phyloP scores from a whole-genome alignment of 1,139 yeast genomes.

The Pichiaceae sp. region DNA sequence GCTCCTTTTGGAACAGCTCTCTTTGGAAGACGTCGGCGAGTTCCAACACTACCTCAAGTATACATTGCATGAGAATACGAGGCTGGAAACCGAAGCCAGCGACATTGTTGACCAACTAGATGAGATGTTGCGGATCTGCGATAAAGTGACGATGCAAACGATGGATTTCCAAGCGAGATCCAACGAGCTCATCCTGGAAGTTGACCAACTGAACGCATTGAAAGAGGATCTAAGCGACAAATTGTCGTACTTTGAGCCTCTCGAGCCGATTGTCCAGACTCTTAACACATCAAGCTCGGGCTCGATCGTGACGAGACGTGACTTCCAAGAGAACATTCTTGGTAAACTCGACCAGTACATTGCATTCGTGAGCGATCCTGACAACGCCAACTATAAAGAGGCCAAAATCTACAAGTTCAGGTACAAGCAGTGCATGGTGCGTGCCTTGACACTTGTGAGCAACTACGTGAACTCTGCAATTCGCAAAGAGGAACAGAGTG shows the following conservation, averaged over 20 bases:
- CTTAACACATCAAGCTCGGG: slow-evolving; percentile 59
- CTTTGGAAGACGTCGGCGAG: slow-evolving; percentile 27
- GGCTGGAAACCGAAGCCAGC: slow-evolving; percentile 34
- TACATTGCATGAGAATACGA: slow-evolving; percentile 23
- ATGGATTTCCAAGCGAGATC: slow-evolving; percentile 55
- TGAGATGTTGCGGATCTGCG: slow-evolving; percentile 40
- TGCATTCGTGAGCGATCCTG: slow-evolving; percentile 32
- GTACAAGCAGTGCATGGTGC: slow-evolving; percentile 77
- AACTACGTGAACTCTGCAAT: slow-evolving; percentile 55
- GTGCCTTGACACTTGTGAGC: slow-evolving; percentile 69
- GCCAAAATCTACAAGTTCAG: slow-evolving; percentile 62
- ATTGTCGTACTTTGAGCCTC: slow-evolving; percentile 55
- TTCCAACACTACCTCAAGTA: slow-evolving; percentile 35
- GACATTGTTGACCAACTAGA: slow-evolving; percentile 34
- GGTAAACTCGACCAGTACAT: slow-evolving; percentile 53
- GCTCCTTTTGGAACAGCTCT: slow-evolving; percentile 25
- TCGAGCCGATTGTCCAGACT: slow-evolving; percentile 61
- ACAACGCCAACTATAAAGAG: slow-evolving; percentile 53
- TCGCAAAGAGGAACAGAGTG: slow-evolving; percentile 36
- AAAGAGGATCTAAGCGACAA: slow-evolving; percentile 43
- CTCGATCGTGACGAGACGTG: slow-evolving; percentile 50
- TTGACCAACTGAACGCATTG: slow-evolving; percentile 35
- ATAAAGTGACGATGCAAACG: slow-evolving; percentile 52
- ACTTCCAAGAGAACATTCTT: slow-evolving; percentile 45
- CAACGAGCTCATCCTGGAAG: slow-evolving; percentile 43